Evolutionary conservation across 2,329 filamentous ascomycete genomes (phyloP).

Genomic region (Nemania abortiva): DNA sequence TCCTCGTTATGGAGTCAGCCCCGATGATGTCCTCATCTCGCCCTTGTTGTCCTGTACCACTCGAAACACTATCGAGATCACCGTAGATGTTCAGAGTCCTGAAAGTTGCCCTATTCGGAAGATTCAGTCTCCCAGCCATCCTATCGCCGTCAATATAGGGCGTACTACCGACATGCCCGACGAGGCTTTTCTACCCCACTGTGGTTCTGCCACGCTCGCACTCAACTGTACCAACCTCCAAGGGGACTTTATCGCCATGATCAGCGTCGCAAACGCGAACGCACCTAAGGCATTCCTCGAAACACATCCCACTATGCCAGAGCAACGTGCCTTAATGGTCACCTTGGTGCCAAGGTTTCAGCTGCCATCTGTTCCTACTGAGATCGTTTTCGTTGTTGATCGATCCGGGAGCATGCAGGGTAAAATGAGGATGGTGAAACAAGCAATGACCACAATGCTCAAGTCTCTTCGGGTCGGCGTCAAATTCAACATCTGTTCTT

Average conservation of each 20-base stretch:
- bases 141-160: slow-evolving; percentile 22
- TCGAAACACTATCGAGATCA: slow-evolving; percentile 20
- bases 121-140: slow-evolving; percentile 30
- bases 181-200: slow-evolving; percentile 15
- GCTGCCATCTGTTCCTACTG: slow-evolving; percentile 3
- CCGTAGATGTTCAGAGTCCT: slow-evolving; percentile 21
- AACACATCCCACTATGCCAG: slow-evolving; percentile 23
- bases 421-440: slow-evolving; percentile 28
- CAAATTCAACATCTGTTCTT: slow-evolving; percentile 37
- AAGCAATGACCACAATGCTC: slow-evolving; percentile 33
- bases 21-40: slow-evolving; percentile 11
- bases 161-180: slow-evolving; percentile 24
- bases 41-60: background rate
- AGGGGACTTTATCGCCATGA: slow-evolving; percentile 26
- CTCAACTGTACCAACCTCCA: slow-evolving; percentile 18
- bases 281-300: slow-evolving; percentile 30
- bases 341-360: slow-evolving; percentile 29
- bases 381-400: slow-evolving; percentile 33
- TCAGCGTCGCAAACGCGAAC: slow-evolving; percentile 15
- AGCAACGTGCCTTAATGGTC: slow-evolving; percentile 25
- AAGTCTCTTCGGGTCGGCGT: slow-evolving; percentile 30
- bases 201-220: slow-evolving; percentile 29
- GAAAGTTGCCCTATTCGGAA: slow-evolving; percentile 22
- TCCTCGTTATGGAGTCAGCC: slow-evolving; percentile 29
- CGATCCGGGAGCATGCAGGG: slow-evolving; percentile 31